Base-by-base conservation (phyloP, 371 early-diverging fungal species). In the Circinella minor region DNA sequence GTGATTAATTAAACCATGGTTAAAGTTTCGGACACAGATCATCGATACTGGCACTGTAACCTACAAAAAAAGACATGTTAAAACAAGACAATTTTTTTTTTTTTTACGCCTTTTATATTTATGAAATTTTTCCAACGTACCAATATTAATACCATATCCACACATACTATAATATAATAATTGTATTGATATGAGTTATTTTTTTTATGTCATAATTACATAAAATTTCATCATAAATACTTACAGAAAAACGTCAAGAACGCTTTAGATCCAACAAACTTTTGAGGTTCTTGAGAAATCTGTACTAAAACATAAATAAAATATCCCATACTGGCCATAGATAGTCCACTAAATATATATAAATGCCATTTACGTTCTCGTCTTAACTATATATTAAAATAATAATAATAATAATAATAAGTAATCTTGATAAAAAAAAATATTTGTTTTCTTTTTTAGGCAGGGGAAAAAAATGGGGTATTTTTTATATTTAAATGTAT, bases 171-270 rank as follows among this genome's bases (percentile, higher is more conserved):
- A 59, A 18, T 13, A 39, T n/a, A 27, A 14, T 54, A 8, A 36
- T 14, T 59, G 49, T 18, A 43, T 13, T 49, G 36, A 38, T 36
- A 13, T 6, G 13, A 18, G 6, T 6, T 14, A 36, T 6, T 2
- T 69, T n/a, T 36, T 69, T n/a, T 36, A 27, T 20, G 36, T 37
- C 17, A 15, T 1, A 51, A 13, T 34, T n/a, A 54, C 15, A 51
- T 4, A 51, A 51, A 2, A 17, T 13, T 51, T 4, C 8, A 51
- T 51, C 8, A 14, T 13, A 51, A 5, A 13, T 8, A 73, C 79
- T 70, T 79, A 76, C 79, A 68, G 72, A 92, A 93, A 76, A 93
- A 93, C 3, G 93, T 92, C 69, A 93, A 80, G 77, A 91, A 90
- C 8, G 84, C 82, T 65, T 81, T 77, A 67, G 90, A 87, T 38